phyloP scores from a whole-genome alignment of 176 grass and related monocot genomes.

The Alloteropsis semialata region DNA sequence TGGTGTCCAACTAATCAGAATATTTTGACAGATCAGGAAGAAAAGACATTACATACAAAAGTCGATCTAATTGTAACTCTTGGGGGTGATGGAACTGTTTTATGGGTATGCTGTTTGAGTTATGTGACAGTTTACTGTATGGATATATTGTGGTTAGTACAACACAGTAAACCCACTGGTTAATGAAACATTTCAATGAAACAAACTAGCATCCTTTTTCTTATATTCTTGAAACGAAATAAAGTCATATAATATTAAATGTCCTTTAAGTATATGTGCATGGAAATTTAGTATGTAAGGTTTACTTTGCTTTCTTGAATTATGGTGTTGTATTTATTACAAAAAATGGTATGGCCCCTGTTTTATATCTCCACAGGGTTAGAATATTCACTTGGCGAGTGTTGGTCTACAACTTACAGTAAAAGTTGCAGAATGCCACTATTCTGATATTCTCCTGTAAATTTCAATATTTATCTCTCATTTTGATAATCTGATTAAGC shows the following conservation, averaged over 20 bases:
- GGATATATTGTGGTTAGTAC: slow-evolving; percentile 1
- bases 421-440: background rate
- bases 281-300: background rate
- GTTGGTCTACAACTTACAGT: background rate
- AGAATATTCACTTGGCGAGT: background rate
- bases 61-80: slow-evolving; percentile 94
- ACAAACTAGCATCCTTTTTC: background rate
- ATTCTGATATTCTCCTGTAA: background rate
- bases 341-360: background rate
- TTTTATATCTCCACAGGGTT: background rate
- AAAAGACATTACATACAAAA: slow-evolving; percentile 80
- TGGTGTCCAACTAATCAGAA: slow-evolving; percentile 42
- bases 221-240: background rate
- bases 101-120: slow-evolving; percentile 60
- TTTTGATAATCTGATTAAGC: slow-evolving; percentile 17
- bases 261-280: background rate
- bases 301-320: background rate
- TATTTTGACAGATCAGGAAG: slow-evolving; percentile 63
- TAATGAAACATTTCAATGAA: background rate
- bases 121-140: slow-evolving; percentile 22
- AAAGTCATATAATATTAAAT: background rate
- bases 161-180: background rate
- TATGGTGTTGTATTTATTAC: background rate
- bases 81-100: slow-evolving; percentile 94
- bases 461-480: slow-evolving; percentile 9